phyloP scores from a whole-genome alignment of 2,329 filamentous ascomycete genomes.

The Calonectria henricotiae region DNA sequence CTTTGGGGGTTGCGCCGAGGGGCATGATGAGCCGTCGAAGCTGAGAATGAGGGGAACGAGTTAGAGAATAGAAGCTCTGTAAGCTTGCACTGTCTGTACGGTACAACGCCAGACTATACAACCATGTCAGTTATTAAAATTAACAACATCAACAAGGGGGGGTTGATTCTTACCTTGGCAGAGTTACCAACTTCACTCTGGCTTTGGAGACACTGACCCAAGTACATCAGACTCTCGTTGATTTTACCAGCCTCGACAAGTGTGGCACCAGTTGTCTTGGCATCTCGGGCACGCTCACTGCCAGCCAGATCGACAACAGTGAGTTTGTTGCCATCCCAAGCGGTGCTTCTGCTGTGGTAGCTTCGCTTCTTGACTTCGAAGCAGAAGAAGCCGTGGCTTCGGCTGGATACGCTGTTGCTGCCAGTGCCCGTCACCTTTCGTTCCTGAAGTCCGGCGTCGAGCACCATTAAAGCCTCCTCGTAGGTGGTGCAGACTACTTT shows the following conservation, averaged over 20 bases:
- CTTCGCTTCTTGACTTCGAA: conserved; percentile 91
- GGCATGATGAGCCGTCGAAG: conserved; percentile 57
- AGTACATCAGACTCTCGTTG: conserved; percentile 98
- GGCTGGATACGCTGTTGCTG: conserved; percentile 92
- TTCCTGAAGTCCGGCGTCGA: conserved; percentile 92
- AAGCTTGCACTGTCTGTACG: conserved; percentile 88
- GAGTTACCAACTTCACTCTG: conserved; percentile 85
- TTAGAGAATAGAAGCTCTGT: conserved; percentile 92
- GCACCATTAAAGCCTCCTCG: conserved; percentile 88
- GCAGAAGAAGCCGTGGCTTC: conserved; percentile 97
- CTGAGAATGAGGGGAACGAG: conserved; percentile 79
- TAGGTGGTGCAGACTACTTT: conserved; percentile 91
- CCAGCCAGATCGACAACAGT: conserved; percentile 95
- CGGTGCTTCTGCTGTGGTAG: conserved; percentile 63
- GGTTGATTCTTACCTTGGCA: conserved; percentile 73
- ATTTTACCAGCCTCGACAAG: conserved; percentile 98
- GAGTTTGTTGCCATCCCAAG: conserved; percentile 84
- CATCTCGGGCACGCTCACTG: conserved; percentile 92
- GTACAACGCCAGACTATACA: conserved; percentile 78
- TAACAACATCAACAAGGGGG: not conserved
- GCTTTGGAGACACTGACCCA: conserved; percentile 97
- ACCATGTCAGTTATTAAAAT: conserved; percentile 41
- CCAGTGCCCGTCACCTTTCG: conserved; percentile 90
- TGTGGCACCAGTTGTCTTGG: conserved; percentile 94
- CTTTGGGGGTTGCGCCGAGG: conserved; percentile 82